Conservation (phyloP, 2,329 filamentous ascomycete genomes). For the Penicillium sp. region DNA sequence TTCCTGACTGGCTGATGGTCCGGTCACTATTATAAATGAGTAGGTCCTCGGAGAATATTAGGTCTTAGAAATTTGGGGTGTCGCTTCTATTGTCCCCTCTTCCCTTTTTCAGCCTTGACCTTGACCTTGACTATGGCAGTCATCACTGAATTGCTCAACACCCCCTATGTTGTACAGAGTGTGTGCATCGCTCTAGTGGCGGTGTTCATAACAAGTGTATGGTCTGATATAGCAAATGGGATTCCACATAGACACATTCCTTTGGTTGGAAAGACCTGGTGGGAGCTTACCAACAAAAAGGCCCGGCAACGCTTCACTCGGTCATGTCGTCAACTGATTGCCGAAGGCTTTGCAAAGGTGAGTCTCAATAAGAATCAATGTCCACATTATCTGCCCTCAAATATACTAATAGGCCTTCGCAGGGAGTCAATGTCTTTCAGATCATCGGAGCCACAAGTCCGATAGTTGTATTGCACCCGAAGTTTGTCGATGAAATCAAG, state of each 20-base stretch:
- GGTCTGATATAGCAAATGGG: conserved; percentile 28
- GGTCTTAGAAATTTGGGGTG: background rate
- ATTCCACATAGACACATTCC: conserved; percentile 31
- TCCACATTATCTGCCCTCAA: background rate
- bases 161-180: conserved; percentile 24
- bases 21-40: background rate
- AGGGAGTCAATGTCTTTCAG: conserved; percentile 32
- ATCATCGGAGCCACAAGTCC: conserved; percentile 24
- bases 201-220: conserved; percentile 25
- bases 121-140: conserved; percentile 25
- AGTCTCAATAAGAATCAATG: background rate
- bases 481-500: conserved; percentile 36
- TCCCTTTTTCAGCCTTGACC: background rate
- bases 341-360: conserved; percentile 33
- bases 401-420: conserved; percentile 1
- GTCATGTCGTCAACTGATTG: conserved; percentile 26
- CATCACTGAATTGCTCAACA: conserved; percentile 24
- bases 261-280: conserved; percentile 29
- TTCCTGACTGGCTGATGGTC: background rate
- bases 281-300: conserved; percentile 35
- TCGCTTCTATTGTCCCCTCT: background rate
- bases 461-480: conserved; percentile 33
- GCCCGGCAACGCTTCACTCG: conserved; percentile 29
- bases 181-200: conserved; percentile 21
- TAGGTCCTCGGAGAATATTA: background rate